These are phyloP conservation scores for Gynandropsis gynandra DNA, from an alignment of 345 rosid genomes.

Conservation along the genomic window DNA sequence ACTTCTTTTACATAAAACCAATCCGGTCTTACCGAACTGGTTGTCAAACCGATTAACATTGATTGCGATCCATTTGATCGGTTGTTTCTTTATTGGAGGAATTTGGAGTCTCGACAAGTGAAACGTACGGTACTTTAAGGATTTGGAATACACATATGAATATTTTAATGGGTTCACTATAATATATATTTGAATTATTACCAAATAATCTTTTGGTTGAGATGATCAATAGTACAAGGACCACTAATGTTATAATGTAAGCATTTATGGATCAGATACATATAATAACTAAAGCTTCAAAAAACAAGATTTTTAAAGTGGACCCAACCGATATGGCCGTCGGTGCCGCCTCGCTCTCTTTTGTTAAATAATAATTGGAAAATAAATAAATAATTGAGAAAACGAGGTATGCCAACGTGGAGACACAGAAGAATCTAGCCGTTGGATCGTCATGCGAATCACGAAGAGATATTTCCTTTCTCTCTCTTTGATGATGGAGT, in stretches of 20 bases:
- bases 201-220: no score
- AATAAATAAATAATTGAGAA: constrained; percentile 4
- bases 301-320: neutral
- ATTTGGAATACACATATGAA: no score
- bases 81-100: no score
- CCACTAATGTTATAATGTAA: no score
- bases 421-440: constrained; percentile 6
- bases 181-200: no score
- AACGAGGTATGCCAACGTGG: constrained; percentile 16
- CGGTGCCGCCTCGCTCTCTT: constrained; percentile 41
- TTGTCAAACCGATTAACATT: neutral
- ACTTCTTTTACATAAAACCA: neutral
- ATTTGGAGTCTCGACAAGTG: no score
- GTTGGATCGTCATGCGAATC: constrained; percentile 33
- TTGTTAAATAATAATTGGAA: neutral
- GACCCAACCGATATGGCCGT: constrained; percentile 41
- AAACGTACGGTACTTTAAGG: no score
- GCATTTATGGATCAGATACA: no score
- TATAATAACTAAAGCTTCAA: no score
- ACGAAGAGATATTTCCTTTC: constrained; percentile 34
- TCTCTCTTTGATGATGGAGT: constrained; percentile 19
- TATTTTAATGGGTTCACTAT: no score
- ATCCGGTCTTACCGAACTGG: neutral
- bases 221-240: no score
- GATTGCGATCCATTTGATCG: no score